Conservation (phyloP, 352 stramenopile species). For the Globisporangium polare region DNA sequence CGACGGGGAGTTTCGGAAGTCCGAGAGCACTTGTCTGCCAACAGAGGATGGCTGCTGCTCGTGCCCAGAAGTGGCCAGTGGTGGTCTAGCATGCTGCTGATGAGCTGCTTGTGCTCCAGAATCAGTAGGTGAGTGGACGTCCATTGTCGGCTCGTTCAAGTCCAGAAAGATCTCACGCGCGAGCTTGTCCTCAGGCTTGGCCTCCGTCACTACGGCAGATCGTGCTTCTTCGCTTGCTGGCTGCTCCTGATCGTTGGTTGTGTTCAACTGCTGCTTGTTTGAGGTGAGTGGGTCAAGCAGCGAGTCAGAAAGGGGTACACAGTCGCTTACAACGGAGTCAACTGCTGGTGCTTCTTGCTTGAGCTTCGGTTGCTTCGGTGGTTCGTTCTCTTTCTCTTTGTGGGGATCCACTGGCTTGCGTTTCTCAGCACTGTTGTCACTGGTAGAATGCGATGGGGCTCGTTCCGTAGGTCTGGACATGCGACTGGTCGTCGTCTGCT, state of each 20-base stretch:
- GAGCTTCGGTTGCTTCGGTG: constrained; percentile 2
- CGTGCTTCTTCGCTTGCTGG: background rate
- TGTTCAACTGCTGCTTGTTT: background rate
- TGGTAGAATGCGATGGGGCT: background rate
- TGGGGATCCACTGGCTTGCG: background rate
- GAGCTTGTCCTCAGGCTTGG: background rate
- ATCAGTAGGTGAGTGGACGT: background rate
- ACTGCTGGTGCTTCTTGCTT: background rate
- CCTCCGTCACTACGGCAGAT: background rate
- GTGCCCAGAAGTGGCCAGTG: background rate
- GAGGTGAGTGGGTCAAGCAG: background rate
- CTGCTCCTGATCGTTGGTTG: background rate
- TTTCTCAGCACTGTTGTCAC: background rate
- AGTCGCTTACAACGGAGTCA: background rate
- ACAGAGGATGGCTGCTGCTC: constrained; percentile 35
- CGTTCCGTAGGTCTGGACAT: background rate
- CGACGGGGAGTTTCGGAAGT: constrained; percentile 64
- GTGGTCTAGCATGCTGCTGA: background rate
- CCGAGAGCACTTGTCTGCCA: constrained; percentile 62
- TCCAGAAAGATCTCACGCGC: constrained; percentile 2
- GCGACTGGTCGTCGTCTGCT: background rate
- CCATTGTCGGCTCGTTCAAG: background rate
- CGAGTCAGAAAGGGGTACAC: background rate
- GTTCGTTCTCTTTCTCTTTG: constrained; percentile 7
- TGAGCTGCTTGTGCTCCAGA: background rate